Conservation (phyloP, 345 rosid species). For the Stellera chamaejasme region DNA sequence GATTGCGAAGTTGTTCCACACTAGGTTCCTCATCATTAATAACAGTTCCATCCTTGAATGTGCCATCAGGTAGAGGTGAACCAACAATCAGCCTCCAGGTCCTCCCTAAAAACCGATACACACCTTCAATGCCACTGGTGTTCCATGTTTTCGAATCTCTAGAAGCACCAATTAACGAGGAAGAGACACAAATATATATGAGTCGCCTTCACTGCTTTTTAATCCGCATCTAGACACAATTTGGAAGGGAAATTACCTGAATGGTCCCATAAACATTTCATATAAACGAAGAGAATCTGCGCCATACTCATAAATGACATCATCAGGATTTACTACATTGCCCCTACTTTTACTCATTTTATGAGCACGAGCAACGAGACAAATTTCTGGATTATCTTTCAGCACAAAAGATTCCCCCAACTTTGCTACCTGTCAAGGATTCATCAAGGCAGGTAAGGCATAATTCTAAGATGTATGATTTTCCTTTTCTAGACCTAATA, state of each 20-base stretch:
- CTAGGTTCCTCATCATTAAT: conserved; percentile 60
- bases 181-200: conserved; percentile 7
- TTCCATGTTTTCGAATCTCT: conserved; percentile 98
- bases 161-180: conserved; percentile 15
- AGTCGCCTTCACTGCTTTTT: conserved; percentile 1
- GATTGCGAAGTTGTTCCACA: conserved; percentile 55
- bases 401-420: conserved; percentile 72
- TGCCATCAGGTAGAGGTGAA: conserved; percentile 45
- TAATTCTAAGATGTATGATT: neutral
- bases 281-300: conserved; percentile 94
- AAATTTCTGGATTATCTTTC: conserved; percentile 54
- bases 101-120: conserved; percentile 81
- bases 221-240: neutral
- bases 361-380: conserved; percentile 63
- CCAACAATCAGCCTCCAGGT: conserved; percentile 85
- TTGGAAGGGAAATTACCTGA: conserved; percentile 38
- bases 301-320: conserved; percentile 76
- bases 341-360: conserved; percentile 99
- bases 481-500: neutral
- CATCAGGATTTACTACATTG: conserved; percentile 93
- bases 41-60: conserved; percentile 52
- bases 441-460: neutral
- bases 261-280: conserved; percentile 99
- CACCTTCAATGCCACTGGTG: conserved; percentile 94
- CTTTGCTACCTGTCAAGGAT: conserved; percentile 45